Base-by-base conservation (phyloP, 352 stramenopile genomes). In the Sclerospora graminicola region DNA sequence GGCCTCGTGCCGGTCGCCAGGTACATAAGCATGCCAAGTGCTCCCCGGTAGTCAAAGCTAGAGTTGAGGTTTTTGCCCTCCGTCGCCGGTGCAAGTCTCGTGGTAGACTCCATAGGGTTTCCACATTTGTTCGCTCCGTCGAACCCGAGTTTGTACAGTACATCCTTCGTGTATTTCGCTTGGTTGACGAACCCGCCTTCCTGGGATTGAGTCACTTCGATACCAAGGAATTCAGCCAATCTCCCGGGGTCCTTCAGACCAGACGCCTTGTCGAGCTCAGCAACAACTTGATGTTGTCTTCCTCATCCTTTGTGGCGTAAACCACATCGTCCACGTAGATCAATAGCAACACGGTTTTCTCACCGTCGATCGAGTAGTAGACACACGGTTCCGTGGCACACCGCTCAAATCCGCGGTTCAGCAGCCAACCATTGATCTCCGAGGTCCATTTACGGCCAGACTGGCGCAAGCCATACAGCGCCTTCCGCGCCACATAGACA, bases 261-360 rank as follows among this genome's bases (percentile, higher is more conserved):
- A 15, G 61, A 66, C 16, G 26, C 15, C 24, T 48, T 13, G 8
- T 57, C 20, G 28, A 66, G 15, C 0, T 40, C 28, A 1, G 36
- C 16, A 21, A 61, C 41, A 61, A 24, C 5, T 45, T 42, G 16
- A 33, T 38, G 32, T 61, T 60, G 8, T 45, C 42, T 0, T 26
- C 8, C 1, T 37, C 48, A 31, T 52, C 37, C 1, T 48, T 48
- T 6, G 48, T 63, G n/a, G 54, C 48, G 23, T 45, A 66, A 27
- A 66, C 20, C 2, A 61, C 54, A 15, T 61, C 45, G 42, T 66
- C 50, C 1, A 66, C 51, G 18, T 61, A 66, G 0, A 57, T 32
- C 3, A 61, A 32, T 9, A 54, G 29, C 7, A 66, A 31, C 11
- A 37, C 41, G 16, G 54, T 56, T 14, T 37, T 23, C 2, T 28